phyloP scores from a whole-genome alignment of 305 asterid genomes.

The Ajuga reptans region DNA sequence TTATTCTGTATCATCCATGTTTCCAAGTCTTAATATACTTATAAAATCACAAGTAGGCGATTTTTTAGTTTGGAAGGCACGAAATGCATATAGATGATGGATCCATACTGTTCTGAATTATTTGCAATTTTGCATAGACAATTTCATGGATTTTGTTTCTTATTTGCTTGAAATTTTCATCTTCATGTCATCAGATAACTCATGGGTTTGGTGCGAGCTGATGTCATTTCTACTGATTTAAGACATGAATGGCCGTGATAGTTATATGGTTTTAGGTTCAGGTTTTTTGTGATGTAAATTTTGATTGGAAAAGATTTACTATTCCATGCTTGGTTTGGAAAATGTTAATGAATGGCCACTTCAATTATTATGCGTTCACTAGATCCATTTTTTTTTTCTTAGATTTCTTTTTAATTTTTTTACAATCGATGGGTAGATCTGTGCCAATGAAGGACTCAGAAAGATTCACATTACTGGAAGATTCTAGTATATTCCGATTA shows the following conservation, averaged over 20 bases:
- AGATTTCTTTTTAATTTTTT: not conserved
- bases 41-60: not conserved
- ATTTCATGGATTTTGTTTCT: not conserved
- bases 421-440: not conserved
- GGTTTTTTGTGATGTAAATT: not conserved
- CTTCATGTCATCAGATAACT: not conserved
- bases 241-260: not conserved
- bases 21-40: not conserved
- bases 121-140: not conserved
- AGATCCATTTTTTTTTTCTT: not conserved
- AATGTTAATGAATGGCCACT: not conserved
- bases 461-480: not conserved
- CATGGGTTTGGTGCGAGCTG: not conserved
- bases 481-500: not conserved
- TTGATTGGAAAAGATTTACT: not conserved
- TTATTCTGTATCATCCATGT: not conserved
- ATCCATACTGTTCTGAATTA: constrained; percentile 3
- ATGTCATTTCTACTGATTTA: not conserved
- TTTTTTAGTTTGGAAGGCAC: not conserved
- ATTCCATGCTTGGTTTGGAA: not conserved
- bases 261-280: not conserved
- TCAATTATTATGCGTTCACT: not conserved
- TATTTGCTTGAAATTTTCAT: not conserved
- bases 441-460: not conserved
- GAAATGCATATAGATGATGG: not conserved